Percentiles rank a stretch among this genome's conserved stretches.
Conservation (phyloP, 2,329 filamentous ascomycete species). For the Leptodontidium sp. region DNA sequence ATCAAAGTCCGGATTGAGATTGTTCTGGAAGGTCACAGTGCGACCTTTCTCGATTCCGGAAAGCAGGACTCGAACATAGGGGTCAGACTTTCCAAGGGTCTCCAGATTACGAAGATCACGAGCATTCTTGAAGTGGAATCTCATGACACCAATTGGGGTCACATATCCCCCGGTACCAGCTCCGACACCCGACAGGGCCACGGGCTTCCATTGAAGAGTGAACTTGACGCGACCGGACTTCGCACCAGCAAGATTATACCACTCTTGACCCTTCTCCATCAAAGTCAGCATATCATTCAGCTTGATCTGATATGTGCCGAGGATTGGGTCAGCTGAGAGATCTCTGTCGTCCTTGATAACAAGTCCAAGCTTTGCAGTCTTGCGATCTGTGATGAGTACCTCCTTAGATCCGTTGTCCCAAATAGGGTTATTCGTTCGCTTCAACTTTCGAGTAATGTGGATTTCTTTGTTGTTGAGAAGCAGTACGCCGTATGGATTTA, state of each 20-base stretch:
- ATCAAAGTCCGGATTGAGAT: constrained; percentile 94
- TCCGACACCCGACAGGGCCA: constrained; percentile 80
- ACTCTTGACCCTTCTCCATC: constrained; percentile 92
- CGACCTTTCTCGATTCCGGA: constrained; percentile 90
- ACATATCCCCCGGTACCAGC: constrained; percentile 88
- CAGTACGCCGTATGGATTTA: constrained; percentile 90
- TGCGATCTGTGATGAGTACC: constrained; percentile 92
- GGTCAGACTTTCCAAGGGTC: constrained; percentile 95
- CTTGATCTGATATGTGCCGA: constrained; percentile 95
- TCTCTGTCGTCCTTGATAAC: constrained; percentile 97
- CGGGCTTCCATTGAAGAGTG: constrained; percentile 93
- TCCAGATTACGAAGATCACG: constrained; percentile 89
- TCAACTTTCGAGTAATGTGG: constrained; percentile 88
- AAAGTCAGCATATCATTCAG: constrained; percentile 91
- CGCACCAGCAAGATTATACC: constrained; percentile 87
- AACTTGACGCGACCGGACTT: constrained; percentile 89
- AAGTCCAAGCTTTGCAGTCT: constrained; percentile 86
- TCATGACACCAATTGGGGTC: constrained; percentile 93
- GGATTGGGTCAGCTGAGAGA: constrained; percentile 78
- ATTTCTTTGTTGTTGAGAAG: constrained; percentile 93
- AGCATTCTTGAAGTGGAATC: constrained; percentile 88
- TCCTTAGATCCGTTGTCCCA: constrained; percentile 95
- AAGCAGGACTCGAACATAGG: constrained; percentile 87
- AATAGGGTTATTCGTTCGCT: constrained; percentile 96
- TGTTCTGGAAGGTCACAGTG: constrained; percentile 96